Evolutionary conservation across 495 filamentous ascomycete genomes (phyloP).

Genomic region (Hypoxylon lienhwacheense): DNA sequence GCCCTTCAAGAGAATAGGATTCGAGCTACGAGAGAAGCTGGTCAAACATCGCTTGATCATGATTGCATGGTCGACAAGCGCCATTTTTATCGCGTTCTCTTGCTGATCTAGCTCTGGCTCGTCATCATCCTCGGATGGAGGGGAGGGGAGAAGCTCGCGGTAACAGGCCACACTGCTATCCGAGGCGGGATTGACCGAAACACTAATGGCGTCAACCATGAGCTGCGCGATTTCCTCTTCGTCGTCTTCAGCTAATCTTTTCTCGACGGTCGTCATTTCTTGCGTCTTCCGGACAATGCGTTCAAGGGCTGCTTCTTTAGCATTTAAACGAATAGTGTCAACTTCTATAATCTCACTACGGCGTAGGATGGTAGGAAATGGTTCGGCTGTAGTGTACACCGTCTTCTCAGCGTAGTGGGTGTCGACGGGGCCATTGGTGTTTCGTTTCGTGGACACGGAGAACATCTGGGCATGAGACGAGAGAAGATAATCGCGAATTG

Average conservation of each 20-base stretch:
- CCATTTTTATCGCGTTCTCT: conserved; percentile 81
- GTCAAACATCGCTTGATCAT: conserved; percentile 80
- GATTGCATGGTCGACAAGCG: conserved; percentile 85
- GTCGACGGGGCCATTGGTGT: conserved; percentile 63
- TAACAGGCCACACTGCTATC: conserved; percentile 75
- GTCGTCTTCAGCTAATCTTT: conserved; percentile 73
- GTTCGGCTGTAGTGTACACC: conserved; percentile 78
- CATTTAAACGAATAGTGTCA: conserved; percentile 64
- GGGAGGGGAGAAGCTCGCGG: conserved; percentile 65
- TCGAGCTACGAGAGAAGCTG: conserved; percentile 64
- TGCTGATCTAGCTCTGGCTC: conserved; percentile 63
- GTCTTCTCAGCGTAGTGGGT: conserved; percentile 84
- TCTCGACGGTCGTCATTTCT: conserved; percentile 76
- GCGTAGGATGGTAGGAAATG: conserved; percentile 89
- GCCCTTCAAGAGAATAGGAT: conserved; percentile 46
- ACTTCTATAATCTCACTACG: conserved; percentile 78
- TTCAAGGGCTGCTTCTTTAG: conserved; percentile 86
- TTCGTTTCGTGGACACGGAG: conserved; percentile 68
- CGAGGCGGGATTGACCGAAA: conserved; percentile 68
- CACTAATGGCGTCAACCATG: conserved; percentile 71
- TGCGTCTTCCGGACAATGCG: conserved; percentile 88
- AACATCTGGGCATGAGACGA: conserved; percentile 72
- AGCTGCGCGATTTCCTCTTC: conserved; percentile 57
- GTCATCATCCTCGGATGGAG: conserved; percentile 50
- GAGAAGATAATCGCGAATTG: conserved; percentile 82